These are phyloP conservation scores for Beauveria pseudobassiana DNA, from an alignment of 2,329 filamentous ascomycete species.

Conservation along the genomic window DNA sequence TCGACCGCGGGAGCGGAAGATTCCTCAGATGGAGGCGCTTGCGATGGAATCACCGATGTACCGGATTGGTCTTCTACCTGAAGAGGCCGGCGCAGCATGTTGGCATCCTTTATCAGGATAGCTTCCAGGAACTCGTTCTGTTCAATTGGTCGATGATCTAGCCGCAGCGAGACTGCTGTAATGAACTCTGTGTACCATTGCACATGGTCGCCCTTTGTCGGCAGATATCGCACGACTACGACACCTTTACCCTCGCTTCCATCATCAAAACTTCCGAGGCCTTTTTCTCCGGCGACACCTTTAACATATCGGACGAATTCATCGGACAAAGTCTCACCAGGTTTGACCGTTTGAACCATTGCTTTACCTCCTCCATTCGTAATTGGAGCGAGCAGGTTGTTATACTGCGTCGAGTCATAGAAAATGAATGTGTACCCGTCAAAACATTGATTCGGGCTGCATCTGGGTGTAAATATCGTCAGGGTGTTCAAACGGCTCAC, in stretches of 20 bases:
- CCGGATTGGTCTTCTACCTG: conserved; percentile 35
- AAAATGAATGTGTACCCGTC: conserved; percentile 86
- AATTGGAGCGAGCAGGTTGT: conserved; percentile 67
- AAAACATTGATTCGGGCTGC: conserved; percentile 63
- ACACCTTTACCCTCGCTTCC: conserved; percentile 62
- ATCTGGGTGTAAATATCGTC: conserved; percentile 68
- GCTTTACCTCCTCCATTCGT: conserved; percentile 79
- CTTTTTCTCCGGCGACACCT: conserved; percentile 66
- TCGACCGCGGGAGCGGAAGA: conserved; percentile 8
- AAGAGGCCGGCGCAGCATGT: conserved; percentile 60
- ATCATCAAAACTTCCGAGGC: conserved; percentile 55
- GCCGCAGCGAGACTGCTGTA: conserved; percentile 58
- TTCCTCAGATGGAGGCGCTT: neutral
- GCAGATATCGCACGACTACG: conserved; percentile 67
- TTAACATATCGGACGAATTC: conserved; percentile 76
- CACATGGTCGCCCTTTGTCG: conserved; percentile 44
- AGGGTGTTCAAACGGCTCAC: conserved; percentile 64
- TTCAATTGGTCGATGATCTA: conserved; percentile 77
- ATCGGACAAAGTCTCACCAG: conserved; percentile 58
- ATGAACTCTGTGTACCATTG: conserved; percentile 66
- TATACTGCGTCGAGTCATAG: conserved; percentile 66
- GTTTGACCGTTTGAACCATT: conserved; percentile 53
- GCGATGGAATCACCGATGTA: conserved; percentile 8
- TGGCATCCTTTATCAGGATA: conserved; percentile 74
- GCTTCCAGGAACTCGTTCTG: conserved; percentile 90